phyloP scores from a whole-genome alignment of 306 rosid genomes.

The Castanea crenata region DNA sequence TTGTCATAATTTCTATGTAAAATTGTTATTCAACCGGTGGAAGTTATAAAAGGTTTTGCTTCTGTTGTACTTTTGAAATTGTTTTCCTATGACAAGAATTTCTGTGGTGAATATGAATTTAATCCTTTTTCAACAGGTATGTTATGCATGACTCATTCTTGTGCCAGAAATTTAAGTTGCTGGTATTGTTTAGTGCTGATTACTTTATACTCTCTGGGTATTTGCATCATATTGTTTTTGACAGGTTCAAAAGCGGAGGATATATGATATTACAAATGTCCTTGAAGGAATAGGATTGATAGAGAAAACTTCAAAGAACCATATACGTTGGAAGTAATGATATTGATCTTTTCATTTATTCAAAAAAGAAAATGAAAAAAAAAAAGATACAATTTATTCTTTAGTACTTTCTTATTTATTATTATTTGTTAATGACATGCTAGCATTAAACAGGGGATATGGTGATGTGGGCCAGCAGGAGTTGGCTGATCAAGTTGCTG shows the following conservation, averaged over 20 bases:
- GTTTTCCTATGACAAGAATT: neutral
- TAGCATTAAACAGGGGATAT: conserved; percentile 47
- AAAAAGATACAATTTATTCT: neutral
- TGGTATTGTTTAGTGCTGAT: neutral
- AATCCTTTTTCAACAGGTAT: neutral
- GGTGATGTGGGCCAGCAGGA: conserved; percentile 34
- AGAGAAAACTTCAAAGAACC: conserved; percentile 80
- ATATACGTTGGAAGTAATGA: conserved; percentile 78
- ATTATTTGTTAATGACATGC: conserved; percentile 6
- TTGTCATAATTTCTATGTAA: neutral
- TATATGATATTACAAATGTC: conserved; percentile 84
- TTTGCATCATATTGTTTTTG: conserved; percentile 17
- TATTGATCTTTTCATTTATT: neutral
- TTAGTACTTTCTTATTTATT: conserved; percentile 17
- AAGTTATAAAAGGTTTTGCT: neutral
- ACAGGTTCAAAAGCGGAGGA: conserved; percentile 84
- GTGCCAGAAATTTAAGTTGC: conserved; percentile 5
- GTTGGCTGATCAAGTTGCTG: conserved; percentile 43
- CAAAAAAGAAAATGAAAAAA: neutral
- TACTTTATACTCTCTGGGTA: neutral
- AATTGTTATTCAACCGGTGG: neutral
- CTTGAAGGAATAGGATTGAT: conserved; percentile 83
- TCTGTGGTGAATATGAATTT: neutral
- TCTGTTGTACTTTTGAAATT: neutral
- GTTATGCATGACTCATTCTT: neutral